These are phyloP conservation scores for Solanum lignicaule DNA, from an alignment of 257 asterid species.

Conservation along the genomic window DNA sequence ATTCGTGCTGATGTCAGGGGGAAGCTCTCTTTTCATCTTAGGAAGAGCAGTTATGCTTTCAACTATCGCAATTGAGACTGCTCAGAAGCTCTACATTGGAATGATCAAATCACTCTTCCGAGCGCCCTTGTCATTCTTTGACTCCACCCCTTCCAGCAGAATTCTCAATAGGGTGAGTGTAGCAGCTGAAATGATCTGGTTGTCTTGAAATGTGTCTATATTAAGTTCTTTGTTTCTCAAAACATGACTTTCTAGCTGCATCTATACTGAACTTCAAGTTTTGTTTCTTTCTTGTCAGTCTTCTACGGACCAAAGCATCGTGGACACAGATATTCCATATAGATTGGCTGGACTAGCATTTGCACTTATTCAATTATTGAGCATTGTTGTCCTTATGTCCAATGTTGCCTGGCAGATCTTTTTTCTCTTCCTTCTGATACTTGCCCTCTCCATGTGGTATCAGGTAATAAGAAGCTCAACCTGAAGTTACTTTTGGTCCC, in stretches of 20 bases:
- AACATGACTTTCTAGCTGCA: not conserved
- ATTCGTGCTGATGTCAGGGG: slow-evolving; percentile 64
- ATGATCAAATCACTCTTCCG: slow-evolving; percentile 58
- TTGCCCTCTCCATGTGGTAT: slow-evolving; percentile 64
- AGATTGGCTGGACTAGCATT: slow-evolving; percentile 75
- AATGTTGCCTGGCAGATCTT: slow-evolving; percentile 71
- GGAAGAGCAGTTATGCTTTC: slow-evolving; percentile 70
- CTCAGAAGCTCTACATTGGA: slow-evolving; percentile 49
- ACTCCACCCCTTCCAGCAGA: slow-evolving; percentile 74
- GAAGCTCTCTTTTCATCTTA: slow-evolving; percentile 62
- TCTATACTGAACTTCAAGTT: not conserved
- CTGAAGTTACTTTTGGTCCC: not conserved
- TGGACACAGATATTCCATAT: slow-evolving; percentile 78
- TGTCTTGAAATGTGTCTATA: not conserved
- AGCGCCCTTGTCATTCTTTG: slow-evolving; percentile 74
- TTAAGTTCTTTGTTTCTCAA: not conserved
- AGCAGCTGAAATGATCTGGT: not conserved
- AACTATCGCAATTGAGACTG: slow-evolving; percentile 63
- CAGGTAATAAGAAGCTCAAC: slow-evolving; percentile 32
- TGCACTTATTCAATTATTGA: slow-evolving; percentile 69
- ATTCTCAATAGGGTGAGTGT: slow-evolving; percentile 66
- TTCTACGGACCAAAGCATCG: slow-evolving; percentile 79
- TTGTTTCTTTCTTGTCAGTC: slow-evolving; percentile 26
- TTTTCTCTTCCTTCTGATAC: slow-evolving; percentile 43
- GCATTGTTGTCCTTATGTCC: slow-evolving; percentile 69